Conservation (phyloP, 2,329 filamentous ascomycete genomes). For the Ophiocordyceps australis region DNA sequence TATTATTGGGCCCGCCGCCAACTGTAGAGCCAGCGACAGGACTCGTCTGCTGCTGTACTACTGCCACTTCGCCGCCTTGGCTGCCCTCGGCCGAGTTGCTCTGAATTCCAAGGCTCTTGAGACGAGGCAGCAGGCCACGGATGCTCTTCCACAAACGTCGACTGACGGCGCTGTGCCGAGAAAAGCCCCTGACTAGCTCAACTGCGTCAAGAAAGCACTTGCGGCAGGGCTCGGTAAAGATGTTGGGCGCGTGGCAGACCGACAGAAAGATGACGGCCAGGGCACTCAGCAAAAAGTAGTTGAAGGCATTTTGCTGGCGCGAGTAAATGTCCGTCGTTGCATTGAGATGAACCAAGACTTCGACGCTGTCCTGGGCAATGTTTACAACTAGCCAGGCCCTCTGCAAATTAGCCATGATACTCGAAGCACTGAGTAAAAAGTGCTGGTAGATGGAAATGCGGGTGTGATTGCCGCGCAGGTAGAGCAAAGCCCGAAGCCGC, state of each 20-base stretch:
- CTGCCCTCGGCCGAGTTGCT: conserved; percentile 2
- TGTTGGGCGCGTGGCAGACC: conserved; percentile 22
- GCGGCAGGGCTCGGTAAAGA: conserved; percentile 17
- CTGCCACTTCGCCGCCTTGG: neutral
- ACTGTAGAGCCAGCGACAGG: neutral
- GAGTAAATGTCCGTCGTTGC: conserved; percentile 8
- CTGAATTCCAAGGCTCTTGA: conserved; percentile 10
- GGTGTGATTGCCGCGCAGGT: conserved; percentile 22
- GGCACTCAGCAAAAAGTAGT: conserved; percentile 10
- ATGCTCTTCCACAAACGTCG: conserved; percentile 17
- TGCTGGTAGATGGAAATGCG: conserved; percentile 23
- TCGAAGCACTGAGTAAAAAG: conserved; percentile 15
- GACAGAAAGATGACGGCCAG: conserved; percentile 20
- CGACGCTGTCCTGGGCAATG: conserved; percentile 7
- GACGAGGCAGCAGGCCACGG: conserved; percentile 11
- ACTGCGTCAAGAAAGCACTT: conserved; percentile 13
- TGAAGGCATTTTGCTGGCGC: conserved; percentile 8
- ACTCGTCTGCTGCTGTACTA: too few relatives aligned
- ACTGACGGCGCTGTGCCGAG: conserved; percentile 12
- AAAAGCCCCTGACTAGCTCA: conserved; percentile 13
- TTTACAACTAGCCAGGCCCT: conserved; percentile 17
- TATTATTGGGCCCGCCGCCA: too few relatives aligned
- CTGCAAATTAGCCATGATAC: conserved; percentile 14
- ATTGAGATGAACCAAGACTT: conserved; percentile 7
- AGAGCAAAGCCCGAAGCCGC: conserved; percentile 20